A percentile compares a stretch with the other conserved stretches of the same genome.
Conservation (phyloP, 805 yeast genomes). For the Candida coquimbonensis region DNA sequence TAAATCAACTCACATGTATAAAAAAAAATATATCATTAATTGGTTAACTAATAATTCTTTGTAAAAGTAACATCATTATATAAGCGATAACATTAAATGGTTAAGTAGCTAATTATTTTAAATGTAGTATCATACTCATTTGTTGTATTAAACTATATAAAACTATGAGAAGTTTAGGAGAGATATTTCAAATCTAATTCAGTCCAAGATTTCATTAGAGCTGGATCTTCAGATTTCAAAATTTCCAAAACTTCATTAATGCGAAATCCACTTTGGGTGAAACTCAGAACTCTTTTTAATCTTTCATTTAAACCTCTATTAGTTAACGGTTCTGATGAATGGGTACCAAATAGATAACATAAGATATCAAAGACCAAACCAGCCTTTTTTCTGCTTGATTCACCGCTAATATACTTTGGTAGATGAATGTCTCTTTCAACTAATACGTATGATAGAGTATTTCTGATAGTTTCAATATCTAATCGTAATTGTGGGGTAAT, state of each 20-base stretch:
- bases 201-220: not conserved
- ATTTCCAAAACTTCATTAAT: not conserved
- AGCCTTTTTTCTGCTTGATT: not conserved
- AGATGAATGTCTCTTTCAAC: not conserved
- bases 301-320: not conserved
- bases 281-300: not conserved
- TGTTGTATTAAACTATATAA: too few species aligned
- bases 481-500: too few species aligned
- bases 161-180: too few species aligned
- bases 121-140: too few species aligned
- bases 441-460: not conserved
- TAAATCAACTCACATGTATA: constrained; percentile 34
- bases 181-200: not conserved
- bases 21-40: constrained; percentile 8
- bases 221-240: not conserved
- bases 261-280: not conserved
- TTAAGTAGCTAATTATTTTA: too few species aligned
- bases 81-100: too few species aligned
- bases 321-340: not conserved
- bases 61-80: not conserved
- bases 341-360: not conserved
- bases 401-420: not conserved
- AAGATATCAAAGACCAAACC: not conserved
- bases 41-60: constrained; percentile 1
- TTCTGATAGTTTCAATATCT: not conserved